Conservation (phyloP, 2,329 filamentous ascomycete species). For the Phaeomoniella chlamydospora region DNA sequence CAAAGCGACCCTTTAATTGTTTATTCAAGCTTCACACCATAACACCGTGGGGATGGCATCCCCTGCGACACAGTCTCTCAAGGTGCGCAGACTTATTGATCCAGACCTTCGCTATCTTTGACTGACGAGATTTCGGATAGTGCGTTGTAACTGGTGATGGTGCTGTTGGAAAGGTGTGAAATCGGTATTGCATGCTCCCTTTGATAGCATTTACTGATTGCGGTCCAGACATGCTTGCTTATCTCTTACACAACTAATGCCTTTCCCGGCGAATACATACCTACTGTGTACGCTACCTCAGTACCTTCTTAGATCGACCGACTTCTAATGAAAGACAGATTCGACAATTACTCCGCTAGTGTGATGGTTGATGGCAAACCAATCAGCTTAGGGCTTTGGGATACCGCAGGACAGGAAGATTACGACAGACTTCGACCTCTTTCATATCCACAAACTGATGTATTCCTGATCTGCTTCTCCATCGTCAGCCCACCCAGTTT, state of each 20-base stretch:
- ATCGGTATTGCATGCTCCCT: slow-evolving; percentile 14
- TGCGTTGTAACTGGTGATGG: slow-evolving; percentile 98
- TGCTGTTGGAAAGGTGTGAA: slow-evolving; percentile 84
- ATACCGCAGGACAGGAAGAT: slow-evolving; percentile 97
- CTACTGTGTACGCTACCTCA: slow-evolving; percentile 63
- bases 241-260: slow-evolving; percentile 99
- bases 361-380: slow-evolving; percentile 98
- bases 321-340: slow-evolving; percentile 20
- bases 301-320: too few relatives aligned
- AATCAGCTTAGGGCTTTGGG: slow-evolving; percentile 92
- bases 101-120: slow-evolving; percentile 22
- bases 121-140: slow-evolving; percentile 30
- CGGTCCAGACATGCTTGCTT: slow-evolving; percentile 76
- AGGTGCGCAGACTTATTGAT: not conserved
- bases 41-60: slow-evolving; percentile 2
- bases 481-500: slow-evolving; percentile 96
- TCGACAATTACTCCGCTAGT: slow-evolving; percentile 98
- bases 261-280: slow-evolving; percentile 99
- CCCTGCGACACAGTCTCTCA: slow-evolving; percentile 1
- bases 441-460: slow-evolving; percentile 95
- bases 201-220: slow-evolving; percentile 13
- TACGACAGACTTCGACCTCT: slow-evolving; percentile 90
- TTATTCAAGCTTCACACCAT: too few relatives aligned
- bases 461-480: slow-evolving; percentile 96
- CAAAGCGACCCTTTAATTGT: too few relatives aligned